Evolutionary conservation across 306 rosid species (phyloP).

Genomic region (Parietaria judaica): DNA sequence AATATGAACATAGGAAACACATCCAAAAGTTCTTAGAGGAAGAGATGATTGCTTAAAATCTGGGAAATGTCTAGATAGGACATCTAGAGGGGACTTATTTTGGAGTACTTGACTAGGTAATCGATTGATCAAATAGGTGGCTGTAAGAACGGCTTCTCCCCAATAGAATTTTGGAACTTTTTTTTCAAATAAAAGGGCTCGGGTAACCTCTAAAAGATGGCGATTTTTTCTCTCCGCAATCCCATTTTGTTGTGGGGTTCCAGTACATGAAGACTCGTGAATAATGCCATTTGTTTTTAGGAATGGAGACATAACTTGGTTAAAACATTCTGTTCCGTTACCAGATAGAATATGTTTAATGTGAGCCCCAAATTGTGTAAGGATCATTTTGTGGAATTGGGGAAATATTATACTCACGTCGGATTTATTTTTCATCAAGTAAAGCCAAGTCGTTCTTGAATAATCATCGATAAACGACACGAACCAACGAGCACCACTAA

Average conservation of each 20-base stretch:
- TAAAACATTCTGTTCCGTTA: neutral
- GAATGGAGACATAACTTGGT: neutral
- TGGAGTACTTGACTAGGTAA: neutral
- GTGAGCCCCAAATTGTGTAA: neutral
- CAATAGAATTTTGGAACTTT: neutral
- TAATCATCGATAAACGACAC: neutral
- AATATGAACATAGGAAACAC: neutral
- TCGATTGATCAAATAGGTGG: neutral
- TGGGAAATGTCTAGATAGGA: neutral
- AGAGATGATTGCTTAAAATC: neutral
- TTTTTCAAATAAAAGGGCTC: neutral
- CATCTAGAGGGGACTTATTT: neutral
- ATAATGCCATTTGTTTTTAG: neutral
- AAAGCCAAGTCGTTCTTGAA: neutral
- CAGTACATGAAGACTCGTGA: neutral
- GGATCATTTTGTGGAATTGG: neutral
- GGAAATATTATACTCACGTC: neutral
- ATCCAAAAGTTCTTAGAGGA: neutral
- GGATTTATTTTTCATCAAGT: neutral
- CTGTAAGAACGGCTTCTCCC: too few relatives aligned
- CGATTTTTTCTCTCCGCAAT: conserved; percentile 3
- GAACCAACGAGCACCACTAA: neutral
- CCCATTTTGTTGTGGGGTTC: neutral
- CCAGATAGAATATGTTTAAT: neutral
- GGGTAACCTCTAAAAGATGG: neutral